phyloP scores from a whole-genome alignment of 2,329 filamentous ascomycete genomes.

The Huntiella moniliformis region DNA sequence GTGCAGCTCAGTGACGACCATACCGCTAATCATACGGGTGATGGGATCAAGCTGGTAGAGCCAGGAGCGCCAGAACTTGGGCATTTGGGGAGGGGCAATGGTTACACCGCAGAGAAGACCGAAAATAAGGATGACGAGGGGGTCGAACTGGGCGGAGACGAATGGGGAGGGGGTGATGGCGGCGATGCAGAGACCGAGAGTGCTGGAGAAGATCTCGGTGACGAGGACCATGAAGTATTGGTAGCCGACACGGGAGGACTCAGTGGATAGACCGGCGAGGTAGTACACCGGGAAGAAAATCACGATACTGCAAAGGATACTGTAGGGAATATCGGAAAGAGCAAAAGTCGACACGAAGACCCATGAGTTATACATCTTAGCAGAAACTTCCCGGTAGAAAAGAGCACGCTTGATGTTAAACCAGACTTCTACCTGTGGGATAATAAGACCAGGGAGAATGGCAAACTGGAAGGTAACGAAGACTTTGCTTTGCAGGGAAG shows the following conservation, averaged over 20 bases:
- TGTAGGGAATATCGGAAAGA: slow-evolving; percentile 73
- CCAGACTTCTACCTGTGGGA: slow-evolving; percentile 64
- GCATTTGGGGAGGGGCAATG: slow-evolving; percentile 60
- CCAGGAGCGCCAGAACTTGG: slow-evolving; percentile 61
- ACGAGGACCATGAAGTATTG: slow-evolving; percentile 73
- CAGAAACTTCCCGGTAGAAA: slow-evolving; percentile 69
- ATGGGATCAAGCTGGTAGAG: slow-evolving; percentile 70
- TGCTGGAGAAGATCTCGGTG: slow-evolving; percentile 70
- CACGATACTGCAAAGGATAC: slow-evolving; percentile 54
- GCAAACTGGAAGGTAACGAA: slow-evolving; percentile 86
- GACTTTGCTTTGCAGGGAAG: slow-evolving; percentile 65
- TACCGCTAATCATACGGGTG: slow-evolving; percentile 62
- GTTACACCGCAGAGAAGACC: slow-evolving; percentile 77
- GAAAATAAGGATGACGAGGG: slow-evolving; percentile 67
- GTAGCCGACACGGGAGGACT: slow-evolving; percentile 53
- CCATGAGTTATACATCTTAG: slow-evolving; percentile 69
- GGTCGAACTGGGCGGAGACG: slow-evolving; percentile 63
- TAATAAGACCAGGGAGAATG: slow-evolving; percentile 64
- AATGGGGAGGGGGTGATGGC: slow-evolving; percentile 62
- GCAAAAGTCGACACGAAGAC: slow-evolving; percentile 63
- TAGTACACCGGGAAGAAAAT: slow-evolving; percentile 79
- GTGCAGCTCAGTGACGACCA: slow-evolving; percentile 62
- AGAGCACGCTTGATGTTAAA: slow-evolving; percentile 64
- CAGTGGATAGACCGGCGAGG: slow-evolving; percentile 53
- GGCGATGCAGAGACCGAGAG: slow-evolving; percentile 56